Evolutionary conservation across 345 rosid species (phyloP).

Genomic region (Rhizophora apiculata): DNA sequence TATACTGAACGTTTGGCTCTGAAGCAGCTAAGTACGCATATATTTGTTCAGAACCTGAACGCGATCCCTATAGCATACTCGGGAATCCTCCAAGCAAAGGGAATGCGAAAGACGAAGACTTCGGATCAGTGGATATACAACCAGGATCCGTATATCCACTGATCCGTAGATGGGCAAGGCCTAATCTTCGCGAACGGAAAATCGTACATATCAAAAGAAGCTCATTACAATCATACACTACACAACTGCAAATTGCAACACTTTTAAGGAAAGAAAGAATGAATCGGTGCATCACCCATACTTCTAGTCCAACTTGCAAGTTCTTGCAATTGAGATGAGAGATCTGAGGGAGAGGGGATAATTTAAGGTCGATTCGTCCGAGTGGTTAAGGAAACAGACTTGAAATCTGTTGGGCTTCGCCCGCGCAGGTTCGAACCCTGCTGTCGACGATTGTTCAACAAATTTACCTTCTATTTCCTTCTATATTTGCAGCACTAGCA

Average conservation of each 20-base stretch:
- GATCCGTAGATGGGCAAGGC: constrained; percentile 86
- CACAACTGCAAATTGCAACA: too few relatives aligned
- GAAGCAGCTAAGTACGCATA: background rate
- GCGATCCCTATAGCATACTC: constrained; percentile 44
- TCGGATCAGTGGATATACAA: constrained; percentile 82
- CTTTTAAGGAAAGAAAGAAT: background rate
- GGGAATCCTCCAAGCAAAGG: constrained; percentile 54
- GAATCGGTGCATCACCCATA: constrained; percentile 42
- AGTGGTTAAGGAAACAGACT: constrained; percentile 85
- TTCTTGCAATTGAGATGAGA: constrained; percentile 60
- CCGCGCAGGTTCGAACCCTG: constrained; percentile 99
- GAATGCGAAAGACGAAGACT: constrained; percentile 69
- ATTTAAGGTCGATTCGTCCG: constrained; percentile 54
- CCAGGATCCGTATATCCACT: constrained; percentile 77
- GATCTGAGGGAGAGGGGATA: too few relatives aligned
- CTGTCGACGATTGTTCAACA: too few relatives aligned
- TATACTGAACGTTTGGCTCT: background rate
- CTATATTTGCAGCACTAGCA: constrained; percentile 36
- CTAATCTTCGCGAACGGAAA: constrained; percentile 53
- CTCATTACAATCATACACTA: background rate
- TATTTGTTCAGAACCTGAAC: constrained; percentile 44
- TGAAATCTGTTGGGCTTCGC: constrained; percentile 99
- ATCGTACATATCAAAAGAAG: background rate
- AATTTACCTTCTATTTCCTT: too few relatives aligned
- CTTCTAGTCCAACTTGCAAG: constrained; percentile 58